phyloP scores from a whole-genome alignment of 192 early-diverging fungal genomes.

The Lobosporangium transversale region DNA sequence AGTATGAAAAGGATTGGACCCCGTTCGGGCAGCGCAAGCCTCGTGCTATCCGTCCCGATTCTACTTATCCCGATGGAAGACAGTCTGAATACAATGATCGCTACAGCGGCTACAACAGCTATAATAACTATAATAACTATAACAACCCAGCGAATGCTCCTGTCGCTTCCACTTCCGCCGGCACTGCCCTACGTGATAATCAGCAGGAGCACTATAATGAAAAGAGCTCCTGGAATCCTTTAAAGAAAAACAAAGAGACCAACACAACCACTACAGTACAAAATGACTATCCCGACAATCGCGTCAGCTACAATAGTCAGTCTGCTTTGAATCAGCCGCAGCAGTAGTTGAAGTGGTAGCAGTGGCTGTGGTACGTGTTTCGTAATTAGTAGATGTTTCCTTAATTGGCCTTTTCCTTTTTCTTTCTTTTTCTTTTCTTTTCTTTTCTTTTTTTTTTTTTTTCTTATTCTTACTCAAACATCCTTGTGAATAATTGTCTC shows the following conservation, averaged over 20 bases:
- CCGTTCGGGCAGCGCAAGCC: neutral
- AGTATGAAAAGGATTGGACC: slow-evolving; percentile 17
- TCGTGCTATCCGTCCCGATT: slow-evolving; percentile 24
- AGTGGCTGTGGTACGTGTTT: too few species aligned
- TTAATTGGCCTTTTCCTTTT: too few species aligned
- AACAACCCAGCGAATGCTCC: neutral
- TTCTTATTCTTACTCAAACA: too few species aligned
- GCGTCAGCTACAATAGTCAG: slow-evolving; percentile 33
- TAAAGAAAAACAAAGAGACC: slow-evolving; percentile 30
- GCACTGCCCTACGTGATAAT: neutral
- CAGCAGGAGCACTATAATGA: slow-evolving; percentile 2
- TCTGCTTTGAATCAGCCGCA: slow-evolving; percentile 30
- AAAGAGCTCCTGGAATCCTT: slow-evolving; percentile 46
- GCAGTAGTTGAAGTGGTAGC: too few species aligned
- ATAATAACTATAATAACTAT: neutral
- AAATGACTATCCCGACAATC: slow-evolving; percentile 13
- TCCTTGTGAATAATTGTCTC: too few species aligned
- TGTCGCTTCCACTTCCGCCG: neutral
- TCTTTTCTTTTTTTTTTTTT: too few species aligned
- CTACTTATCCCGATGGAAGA: slow-evolving; percentile 26
- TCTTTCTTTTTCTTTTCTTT: too few species aligned
- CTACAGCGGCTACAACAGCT: too few species aligned
- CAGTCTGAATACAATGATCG: too few species aligned
- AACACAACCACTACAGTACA: neutral
- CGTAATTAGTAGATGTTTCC: too few species aligned